A percentile compares a stretch with the other conserved stretches of the same genome.
These are phyloP conservation scores for Erodium texanum DNA, from an alignment of 441 rosid species.

Conservation along the genomic window DNA sequence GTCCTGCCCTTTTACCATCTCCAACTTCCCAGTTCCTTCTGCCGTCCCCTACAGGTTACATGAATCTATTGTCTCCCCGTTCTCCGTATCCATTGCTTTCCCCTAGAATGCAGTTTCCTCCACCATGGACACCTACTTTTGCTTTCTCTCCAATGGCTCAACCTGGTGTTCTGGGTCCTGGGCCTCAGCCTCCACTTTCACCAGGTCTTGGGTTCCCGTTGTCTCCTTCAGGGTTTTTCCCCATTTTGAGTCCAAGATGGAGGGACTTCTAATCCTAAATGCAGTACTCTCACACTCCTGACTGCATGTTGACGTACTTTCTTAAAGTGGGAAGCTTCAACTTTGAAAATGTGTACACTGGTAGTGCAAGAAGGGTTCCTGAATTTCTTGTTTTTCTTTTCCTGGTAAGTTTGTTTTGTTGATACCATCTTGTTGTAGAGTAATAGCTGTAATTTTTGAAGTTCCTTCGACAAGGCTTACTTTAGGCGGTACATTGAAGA, in stretches of 20 bases:
- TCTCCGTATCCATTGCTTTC: too few relatives aligned
- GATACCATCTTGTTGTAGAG: conserved; percentile 22
- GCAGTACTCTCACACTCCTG: conserved; percentile 1
- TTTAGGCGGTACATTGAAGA: conserved; percentile 29
- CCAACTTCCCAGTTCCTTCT: conserved; percentile 68
- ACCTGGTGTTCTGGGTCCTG: conserved; percentile 65
- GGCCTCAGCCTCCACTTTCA: conserved; percentile 67
- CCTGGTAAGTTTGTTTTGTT: conserved; percentile 13
- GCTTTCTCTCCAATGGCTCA: conserved; percentile 49
- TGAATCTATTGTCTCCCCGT: conserved; percentile 43
- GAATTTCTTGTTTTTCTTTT: conserved; percentile 18
- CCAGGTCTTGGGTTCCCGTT: conserved; percentile 46
- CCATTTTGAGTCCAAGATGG: conserved; percentile 80
- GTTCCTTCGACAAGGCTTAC: conserved; percentile 23
- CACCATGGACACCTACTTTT: conserved; percentile 24
- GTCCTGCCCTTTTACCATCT: conserved; percentile 45
- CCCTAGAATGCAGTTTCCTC: too few relatives aligned
- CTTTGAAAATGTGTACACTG: conserved; percentile 25
- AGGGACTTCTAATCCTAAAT: conserved; percentile 35
- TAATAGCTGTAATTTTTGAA: conserved; percentile 19
- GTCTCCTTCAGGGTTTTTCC: conserved; percentile 59
- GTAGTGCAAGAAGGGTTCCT: conserved; percentile 19
- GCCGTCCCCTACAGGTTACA: conserved; percentile 46
- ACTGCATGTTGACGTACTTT: conserved; percentile 19
- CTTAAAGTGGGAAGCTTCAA: conserved; percentile 17